Evolutionary conservation across 305 asterid genomes (phyloP).

Genomic region (Solanum aculeatissimum): DNA sequence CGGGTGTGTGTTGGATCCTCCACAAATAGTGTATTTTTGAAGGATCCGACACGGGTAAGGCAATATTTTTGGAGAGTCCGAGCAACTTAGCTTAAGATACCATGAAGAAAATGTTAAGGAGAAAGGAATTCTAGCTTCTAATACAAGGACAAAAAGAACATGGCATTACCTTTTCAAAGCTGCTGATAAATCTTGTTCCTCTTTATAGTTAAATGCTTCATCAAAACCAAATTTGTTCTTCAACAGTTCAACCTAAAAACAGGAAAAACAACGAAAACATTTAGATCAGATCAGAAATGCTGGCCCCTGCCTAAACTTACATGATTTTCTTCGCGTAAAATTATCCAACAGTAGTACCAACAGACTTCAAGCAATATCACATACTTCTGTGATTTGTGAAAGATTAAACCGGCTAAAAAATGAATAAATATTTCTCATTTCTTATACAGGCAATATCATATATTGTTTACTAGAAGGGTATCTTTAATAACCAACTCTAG

Average conservation of each 20-base stretch:
- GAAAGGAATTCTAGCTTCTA: not conserved
- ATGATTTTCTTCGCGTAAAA: not conserved
- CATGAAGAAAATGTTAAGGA: not conserved
- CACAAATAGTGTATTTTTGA: too few species aligned
- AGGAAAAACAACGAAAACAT: not conserved
- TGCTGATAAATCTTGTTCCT: conserved; percentile 30
- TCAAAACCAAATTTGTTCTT: conserved; percentile 39
- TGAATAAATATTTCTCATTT: not conserved
- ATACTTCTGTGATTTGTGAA: not conserved
- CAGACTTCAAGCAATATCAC: not conserved
- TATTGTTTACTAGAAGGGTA: not conserved
- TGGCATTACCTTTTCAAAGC: conserved; percentile 27
- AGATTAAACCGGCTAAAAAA: not conserved
- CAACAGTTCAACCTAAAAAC: conserved; percentile 38
- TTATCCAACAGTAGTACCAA: not conserved
- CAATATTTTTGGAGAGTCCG: too few species aligned
- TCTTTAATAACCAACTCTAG: not conserved
- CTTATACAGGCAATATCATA: not conserved
- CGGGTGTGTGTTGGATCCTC: too few species aligned
- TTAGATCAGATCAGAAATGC: not conserved
- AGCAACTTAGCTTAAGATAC: not conserved
- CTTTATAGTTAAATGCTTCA: conserved; percentile 45
- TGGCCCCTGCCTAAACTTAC: not conserved
- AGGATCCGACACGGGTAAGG: too few species aligned
- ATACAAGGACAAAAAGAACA: not conserved